Base-by-base conservation (phyloP, 768 basidiomycete genomes). In the Postia placenta region DNA sequence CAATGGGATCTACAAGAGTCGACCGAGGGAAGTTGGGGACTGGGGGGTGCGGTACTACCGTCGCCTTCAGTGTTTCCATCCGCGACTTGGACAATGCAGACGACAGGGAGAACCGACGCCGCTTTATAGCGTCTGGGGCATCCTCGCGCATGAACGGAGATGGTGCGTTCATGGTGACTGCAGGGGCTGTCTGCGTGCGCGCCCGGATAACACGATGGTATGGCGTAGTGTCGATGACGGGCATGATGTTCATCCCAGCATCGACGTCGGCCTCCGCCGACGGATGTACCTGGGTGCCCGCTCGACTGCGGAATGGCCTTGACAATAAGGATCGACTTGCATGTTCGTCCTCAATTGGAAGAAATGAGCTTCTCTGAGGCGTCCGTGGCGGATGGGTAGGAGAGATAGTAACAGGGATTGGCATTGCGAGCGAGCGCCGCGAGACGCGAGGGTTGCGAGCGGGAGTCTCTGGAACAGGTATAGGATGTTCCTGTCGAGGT, bases 41-140 rank as follows among this genome's bases (percentile, higher is more conserved):
- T 1, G 60, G 60, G 2, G 62, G 60, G 33, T 58, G 60, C 9
- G 62, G 58, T 2, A 53, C 44, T 11, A 63, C 42, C 3, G 62
- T 53, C 5, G 52, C 51, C 20, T 51, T 55, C 33, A 61, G 23
- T 0, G 49, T 22, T 26, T 59, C 57, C 4, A 63, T 15, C 24
- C 49, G 46, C 2, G 58, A 52, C 35, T 52, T 52, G 20, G 55
- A 50, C 19, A 59, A 43, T 9, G 58, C 52, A 3, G 58, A 56
- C 1, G 62, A 52, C 19, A 61, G 37, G 17, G 60, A 61, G 48
- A 63, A 58, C 1, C 58, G 30, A 5, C 52, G 49, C 24, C 25
- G 26, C 14, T 49, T 51, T 19, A 33, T 43, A 19, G 19, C 25
- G 20, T 50, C 35, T 9, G 11, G 20, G 20, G 17, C 15, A 0